Base-by-base conservation (phyloP, 306 rosid species). In the Rosa multiflora region DNA sequence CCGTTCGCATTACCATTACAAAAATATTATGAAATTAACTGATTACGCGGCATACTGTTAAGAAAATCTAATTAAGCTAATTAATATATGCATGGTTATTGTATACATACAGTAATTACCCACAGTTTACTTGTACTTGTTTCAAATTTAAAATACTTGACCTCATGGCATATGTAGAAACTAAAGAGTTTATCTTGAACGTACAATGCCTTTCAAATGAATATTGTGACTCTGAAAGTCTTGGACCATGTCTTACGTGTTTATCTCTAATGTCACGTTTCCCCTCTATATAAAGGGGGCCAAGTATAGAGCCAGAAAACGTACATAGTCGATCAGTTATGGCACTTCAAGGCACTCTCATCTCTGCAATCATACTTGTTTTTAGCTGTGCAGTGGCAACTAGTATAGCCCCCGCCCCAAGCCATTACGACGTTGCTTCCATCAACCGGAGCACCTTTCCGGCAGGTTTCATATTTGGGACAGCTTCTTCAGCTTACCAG, bases 391-490 rank as follows among this genome's bases (percentile, higher is more conserved):
- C 23, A 32, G 20, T 3, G 44, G 71, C 51, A 48, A 37, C 70
- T 61, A 68, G 73, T 0, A 73, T 13, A 55, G 49, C 66, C 18
- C 35, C 59, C 37, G 6, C 47, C 49, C 21, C 77, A 1, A 18
- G 81, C 56, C 18, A 78, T 6, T 37, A 78, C 52, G 18, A 75
- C 2, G 46, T 74, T 67, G 58, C 82, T 56, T 67, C 80, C 0
- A 70, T 86, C 47, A 89, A 87, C 59, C 84, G 93, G 4, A 82
- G 53, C 15, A 84, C 82, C 63, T 89, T 86, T 67, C 92, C 92
- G 8, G 44, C 51, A 15, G 70, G 78, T 11, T 75, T 75, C 26
- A 43, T 75, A 42, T 75, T 75, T 43, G 78, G 78, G 56, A 61
- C 78, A 59, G 78, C 78, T 75, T 47, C 55, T 21, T 61, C 78